Conservation (phyloP, 257 asterid genomes). For the Plantago ovata region DNA sequence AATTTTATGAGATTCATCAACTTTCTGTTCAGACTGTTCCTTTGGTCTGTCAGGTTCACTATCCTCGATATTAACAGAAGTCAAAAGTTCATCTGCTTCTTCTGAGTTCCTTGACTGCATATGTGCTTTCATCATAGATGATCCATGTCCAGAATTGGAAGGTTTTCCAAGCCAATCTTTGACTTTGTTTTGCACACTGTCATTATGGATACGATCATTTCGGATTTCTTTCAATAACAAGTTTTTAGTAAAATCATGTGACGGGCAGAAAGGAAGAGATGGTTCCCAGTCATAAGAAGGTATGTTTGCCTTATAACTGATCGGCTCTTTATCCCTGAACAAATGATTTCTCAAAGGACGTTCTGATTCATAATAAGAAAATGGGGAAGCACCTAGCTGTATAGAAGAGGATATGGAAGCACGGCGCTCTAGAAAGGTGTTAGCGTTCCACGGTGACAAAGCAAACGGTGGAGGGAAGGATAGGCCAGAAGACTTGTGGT, state of each 20-base stretch:
- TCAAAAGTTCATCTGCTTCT: conserved; percentile 39
- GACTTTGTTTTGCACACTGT: conserved; percentile 31
- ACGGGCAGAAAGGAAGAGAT: conserved; percentile 70
- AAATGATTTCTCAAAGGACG: conserved; percentile 24
- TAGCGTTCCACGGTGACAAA: conserved; percentile 41
- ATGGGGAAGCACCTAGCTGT: conserved; percentile 35
- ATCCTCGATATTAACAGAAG: conserved; percentile 30
- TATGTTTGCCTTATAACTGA: conserved; percentile 26
- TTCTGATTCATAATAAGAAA: conserved; percentile 44
- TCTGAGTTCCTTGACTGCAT: conserved; percentile 32
- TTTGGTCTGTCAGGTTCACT: conserved; percentile 26
- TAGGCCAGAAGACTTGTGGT: conserved; percentile 23
- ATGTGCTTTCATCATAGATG: conserved; percentile 34
- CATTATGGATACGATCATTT: conserved; percentile 46
- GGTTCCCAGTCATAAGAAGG: conserved; percentile 67
- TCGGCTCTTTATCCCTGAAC: conserved; percentile 28
- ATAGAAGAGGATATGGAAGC: conserved; percentile 43
- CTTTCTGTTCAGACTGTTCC: conserved; percentile 27
- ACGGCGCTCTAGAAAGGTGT: conserved; percentile 30
- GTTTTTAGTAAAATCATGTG: conserved; percentile 46
- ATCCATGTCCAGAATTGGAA: conserved; percentile 49
- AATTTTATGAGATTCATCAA: conserved; percentile 27
- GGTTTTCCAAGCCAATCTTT: conserved; percentile 27
- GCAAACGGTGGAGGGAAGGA: conserved; percentile 37
- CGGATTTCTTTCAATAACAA: conserved; percentile 44